Evolutionary conservation across 495 filamentous ascomycete genomes (phyloP).

Genomic region (Bacidia gigantensis): DNA sequence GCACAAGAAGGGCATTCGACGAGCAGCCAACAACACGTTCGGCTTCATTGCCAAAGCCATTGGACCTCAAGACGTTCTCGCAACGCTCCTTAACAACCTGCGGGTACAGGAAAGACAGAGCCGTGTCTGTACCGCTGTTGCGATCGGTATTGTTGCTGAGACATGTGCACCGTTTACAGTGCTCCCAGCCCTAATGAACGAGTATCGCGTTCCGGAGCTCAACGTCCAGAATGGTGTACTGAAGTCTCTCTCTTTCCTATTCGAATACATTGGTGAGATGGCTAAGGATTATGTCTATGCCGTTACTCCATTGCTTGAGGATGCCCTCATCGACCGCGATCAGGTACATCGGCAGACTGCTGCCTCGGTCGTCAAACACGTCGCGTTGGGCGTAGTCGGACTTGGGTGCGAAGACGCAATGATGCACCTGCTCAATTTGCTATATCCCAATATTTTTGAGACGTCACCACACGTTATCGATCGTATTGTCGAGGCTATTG

Average conservation of each 20-base stretch:
- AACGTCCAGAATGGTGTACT: slow-evolving; percentile 99
- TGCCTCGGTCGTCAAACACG: slow-evolving; percentile 90
- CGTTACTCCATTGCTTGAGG: slow-evolving; percentile 90
- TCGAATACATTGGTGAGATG: slow-evolving; percentile 99
- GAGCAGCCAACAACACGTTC: slow-evolving; percentile 99
- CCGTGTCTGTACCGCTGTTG: slow-evolving; percentile 95
- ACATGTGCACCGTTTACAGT: slow-evolving; percentile 99
- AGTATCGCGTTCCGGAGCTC: slow-evolving; percentile 95
- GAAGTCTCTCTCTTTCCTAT: slow-evolving; percentile 92
- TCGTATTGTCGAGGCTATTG: slow-evolving; percentile 89
- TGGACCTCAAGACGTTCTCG: slow-evolving; percentile 92
- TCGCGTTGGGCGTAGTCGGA: slow-evolving; percentile 89
- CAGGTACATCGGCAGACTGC: slow-evolving; percentile 98
- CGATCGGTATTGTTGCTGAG: slow-evolving; percentile 99
- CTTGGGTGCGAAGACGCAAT: slow-evolving; percentile 98
- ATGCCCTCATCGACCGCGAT: slow-evolving; percentile 94
- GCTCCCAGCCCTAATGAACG: slow-evolving; percentile 98
- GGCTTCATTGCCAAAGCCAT: slow-evolving; percentile 99
- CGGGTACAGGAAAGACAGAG: slow-evolving; percentile 96
- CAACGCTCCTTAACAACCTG: slow-evolving; percentile 90
- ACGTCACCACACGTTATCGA: slow-evolving; percentile 98
- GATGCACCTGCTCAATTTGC: slow-evolving; percentile 89
- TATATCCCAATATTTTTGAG: slow-evolving; percentile 96
- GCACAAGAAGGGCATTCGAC: slow-evolving; percentile 96
- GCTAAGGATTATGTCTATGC: slow-evolving; percentile 99